phyloP scores from a whole-genome alignment of 1,284 basidiomycete species.

The Athelia sp. region DNA sequence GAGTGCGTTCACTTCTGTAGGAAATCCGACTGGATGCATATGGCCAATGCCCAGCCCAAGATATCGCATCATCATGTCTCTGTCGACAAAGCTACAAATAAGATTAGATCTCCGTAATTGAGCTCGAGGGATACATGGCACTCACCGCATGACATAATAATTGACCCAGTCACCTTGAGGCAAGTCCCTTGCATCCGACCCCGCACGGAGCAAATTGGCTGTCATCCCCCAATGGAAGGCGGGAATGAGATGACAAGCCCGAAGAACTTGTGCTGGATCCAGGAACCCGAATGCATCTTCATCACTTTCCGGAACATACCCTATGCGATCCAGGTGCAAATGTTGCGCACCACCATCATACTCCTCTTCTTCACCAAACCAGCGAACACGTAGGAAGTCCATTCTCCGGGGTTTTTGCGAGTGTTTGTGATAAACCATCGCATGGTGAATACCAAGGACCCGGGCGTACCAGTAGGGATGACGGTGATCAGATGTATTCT shows the following conservation, averaged over 20 bases:
- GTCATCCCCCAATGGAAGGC: conserved; percentile 20
- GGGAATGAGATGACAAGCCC: conserved; percentile 26
- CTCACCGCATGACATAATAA: conserved; percentile 21
- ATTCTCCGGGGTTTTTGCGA: conserved; percentile 10
- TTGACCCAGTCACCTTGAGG: conserved; percentile 15
- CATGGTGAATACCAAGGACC: conserved; percentile 30
- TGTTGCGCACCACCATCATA: conserved; percentile 9
- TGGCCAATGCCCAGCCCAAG: conserved; percentile 10
- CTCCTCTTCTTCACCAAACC: conserved; percentile 19
- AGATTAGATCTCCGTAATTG: not conserved
- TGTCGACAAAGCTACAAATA: conserved; percentile 8
- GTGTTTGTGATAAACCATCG: conserved; percentile 14
- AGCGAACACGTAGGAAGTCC: conserved; percentile 25
- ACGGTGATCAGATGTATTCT: not conserved
- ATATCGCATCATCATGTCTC: conserved; percentile 10
- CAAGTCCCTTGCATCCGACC: conserved; percentile 7
- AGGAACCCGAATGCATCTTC: conserved; percentile 14
- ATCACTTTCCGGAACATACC: conserved; percentile 15
- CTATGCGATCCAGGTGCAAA: conserved; percentile 15
- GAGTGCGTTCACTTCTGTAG: not conserved
- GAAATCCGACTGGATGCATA: not conserved
- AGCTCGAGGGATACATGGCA: not conserved
- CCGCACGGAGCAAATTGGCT: conserved; percentile 6
- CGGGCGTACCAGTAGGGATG: conserved; percentile 30
- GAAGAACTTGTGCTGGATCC: conserved; percentile 21